Evolutionary conservation across 2,329 filamentous ascomycete species (phyloP).

Genomic region (Epicoccum nigrum): DNA sequence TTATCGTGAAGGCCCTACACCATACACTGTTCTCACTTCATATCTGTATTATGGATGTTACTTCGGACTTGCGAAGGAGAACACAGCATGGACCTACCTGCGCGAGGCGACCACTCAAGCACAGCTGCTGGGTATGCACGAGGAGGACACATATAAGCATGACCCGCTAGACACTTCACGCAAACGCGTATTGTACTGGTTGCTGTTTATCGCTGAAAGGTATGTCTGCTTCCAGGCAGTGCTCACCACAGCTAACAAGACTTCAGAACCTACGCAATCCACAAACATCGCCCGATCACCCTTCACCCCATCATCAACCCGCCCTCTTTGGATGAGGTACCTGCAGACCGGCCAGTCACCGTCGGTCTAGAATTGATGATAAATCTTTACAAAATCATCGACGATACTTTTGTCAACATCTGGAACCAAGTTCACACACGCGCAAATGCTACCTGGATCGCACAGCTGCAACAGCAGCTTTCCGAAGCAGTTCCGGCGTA

Average conservation of each 20-base stretch:
- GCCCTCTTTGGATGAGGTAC: constrained; percentile 57
- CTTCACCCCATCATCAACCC: constrained; percentile 64
- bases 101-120: constrained; percentile 66
- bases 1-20: constrained; percentile 62
- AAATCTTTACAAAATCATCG: constrained; percentile 66
- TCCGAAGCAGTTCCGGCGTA: constrained; percentile 61
- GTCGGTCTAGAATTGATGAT: constrained; percentile 66
- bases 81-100: constrained; percentile 67
- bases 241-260: constrained; percentile 2
- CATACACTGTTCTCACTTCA: constrained; percentile 65
- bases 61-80: constrained; percentile 66
- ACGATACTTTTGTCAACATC: constrained; percentile 66
- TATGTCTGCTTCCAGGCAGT: constrained; percentile 30
- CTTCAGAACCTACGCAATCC: constrained; percentile 65
- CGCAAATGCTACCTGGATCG: constrained; percentile 55
- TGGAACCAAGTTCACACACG: constrained; percentile 65
- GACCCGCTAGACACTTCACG: constrained; percentile 60
- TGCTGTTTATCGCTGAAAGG: constrained; percentile 68
- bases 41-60: constrained; percentile 67
- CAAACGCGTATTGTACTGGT: constrained; percentile 65
- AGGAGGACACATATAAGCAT: constrained; percentile 61
- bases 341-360: constrained; percentile 61
- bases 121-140: constrained; percentile 63
- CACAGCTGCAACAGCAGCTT: constrained; percentile 57
- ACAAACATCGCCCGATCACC: constrained; percentile 68